A percentile compares a stretch with the other conserved stretches of the same genome.
Conservation (phyloP, 1,139 yeast species). For the Petasospora fabianii region DNA sequence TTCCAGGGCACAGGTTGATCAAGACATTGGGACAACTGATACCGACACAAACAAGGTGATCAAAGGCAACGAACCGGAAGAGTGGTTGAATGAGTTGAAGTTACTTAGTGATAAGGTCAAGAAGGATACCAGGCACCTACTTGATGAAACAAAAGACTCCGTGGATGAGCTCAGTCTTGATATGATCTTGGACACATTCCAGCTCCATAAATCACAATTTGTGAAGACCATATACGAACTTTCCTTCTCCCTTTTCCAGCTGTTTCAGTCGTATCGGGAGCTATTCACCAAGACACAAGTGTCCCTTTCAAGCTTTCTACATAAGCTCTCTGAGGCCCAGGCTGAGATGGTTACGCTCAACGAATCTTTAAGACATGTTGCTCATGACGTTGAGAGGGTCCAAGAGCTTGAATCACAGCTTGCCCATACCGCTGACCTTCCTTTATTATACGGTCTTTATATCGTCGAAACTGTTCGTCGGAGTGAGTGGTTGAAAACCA, state of each 20-base stretch:
- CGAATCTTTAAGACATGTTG: conserved; percentile 20
- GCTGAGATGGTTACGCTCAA: conserved; percentile 18
- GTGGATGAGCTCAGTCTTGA: conserved; percentile 25
- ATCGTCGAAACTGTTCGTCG: conserved; percentile 69
- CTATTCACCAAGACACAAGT: conserved; percentile 17
- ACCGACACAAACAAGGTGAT: conserved; percentile 15
- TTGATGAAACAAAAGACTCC: conserved; percentile 13
- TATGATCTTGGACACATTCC: conserved; percentile 26
- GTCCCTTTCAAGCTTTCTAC: conserved; percentile 19
- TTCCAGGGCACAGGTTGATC: conserved; percentile 15
- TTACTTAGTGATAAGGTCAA: conserved; percentile 21
- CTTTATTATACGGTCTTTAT: conserved; percentile 74
- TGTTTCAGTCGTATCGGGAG: conserved; percentile 25
- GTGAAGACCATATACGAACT: conserved; percentile 30
- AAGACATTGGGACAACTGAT: conserved; percentile 17
- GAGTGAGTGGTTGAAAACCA: conserved; percentile 58
- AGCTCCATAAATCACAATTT: conserved; percentile 29
- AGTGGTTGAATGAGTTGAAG: conserved; percentile 17
- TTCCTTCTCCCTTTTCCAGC: conserved; percentile 29
- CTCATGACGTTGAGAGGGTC: conserved; percentile 22
- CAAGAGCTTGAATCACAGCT: conserved; percentile 42
- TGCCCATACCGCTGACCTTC: conserved; percentile 65
- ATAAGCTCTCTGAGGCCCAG: conserved; percentile 19
- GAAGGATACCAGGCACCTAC: conserved; percentile 21
- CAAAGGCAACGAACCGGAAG: conserved; percentile 11